Base-by-base conservation (phyloP, 257 asterid species). In the Solanum tarijense region DNA sequence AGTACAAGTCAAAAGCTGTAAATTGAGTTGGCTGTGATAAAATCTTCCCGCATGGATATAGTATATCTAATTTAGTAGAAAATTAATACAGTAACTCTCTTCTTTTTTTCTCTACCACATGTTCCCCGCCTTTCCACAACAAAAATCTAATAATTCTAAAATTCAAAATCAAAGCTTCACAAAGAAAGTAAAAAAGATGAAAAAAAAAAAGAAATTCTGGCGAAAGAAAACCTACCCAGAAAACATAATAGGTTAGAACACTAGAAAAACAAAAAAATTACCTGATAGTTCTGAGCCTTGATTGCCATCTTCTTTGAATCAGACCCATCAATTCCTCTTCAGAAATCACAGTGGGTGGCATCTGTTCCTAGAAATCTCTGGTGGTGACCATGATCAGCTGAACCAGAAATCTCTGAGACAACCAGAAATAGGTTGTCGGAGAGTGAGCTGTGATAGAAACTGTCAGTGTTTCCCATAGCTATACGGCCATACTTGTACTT, bases 331-430 rank as follows among this genome's bases (percentile, higher is more conserved):
- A n/a, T n/a, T n/a, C n/a, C n/a, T n/a, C n/a, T n/a, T n/a, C n/a
- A n/a, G n/a, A n/a, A n/a, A n/a, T n/a, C n/a, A n/a, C n/a, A n/a
- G n/a, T n/a, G n/a, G n/a, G n/a, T n/a, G n/a, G n/a, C n/a, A n/a
- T n/a, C n/a, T n/a, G n/a, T 58, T 65, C 73, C 73, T 11, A 13
- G 3, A 62, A 62, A 62, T 62, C 31, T 62, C 71, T 9, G 71
- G 13, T 62, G 71, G 69, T 60, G 27, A 60, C 13, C 27, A 58
- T 58, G 66, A 84, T 90, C 93, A 16, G 94, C 2, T 12, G 98
- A 93, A 23, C 94, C 25, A 55, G 9, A 52, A 52, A 52, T 52
- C 9, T 52, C 62, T 21, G 18, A 13, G 55, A 46, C 55, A 46
- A 46, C 58, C 46, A 9, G 6, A 43, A 12, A 46, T 12, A 46